These are phyloP conservation scores for Erodium texanum DNA, from an alignment of 441 rosid genomes.

Conservation along the genomic window DNA sequence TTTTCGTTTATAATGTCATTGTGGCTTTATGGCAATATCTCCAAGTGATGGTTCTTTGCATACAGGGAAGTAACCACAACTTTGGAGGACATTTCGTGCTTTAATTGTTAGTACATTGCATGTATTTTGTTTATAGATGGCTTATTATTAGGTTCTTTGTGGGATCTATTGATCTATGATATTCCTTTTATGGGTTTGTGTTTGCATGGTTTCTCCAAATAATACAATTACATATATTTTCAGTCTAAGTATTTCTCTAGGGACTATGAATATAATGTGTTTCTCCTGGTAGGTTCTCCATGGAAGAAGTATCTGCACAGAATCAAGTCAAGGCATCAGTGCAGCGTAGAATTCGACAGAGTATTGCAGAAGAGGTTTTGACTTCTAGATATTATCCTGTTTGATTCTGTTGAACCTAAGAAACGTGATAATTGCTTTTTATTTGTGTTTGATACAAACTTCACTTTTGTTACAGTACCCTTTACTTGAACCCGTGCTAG, in stretches of 20 bases:
- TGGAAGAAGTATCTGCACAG: constrained; percentile 85
- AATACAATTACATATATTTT: neutral
- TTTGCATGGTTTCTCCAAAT: neutral
- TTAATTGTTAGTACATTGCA: too few relatives aligned
- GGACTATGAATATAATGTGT: neutral
- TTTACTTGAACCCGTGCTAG: constrained; percentile 78
- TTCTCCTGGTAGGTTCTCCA: constrained; percentile 48
- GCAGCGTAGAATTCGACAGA: constrained; percentile 86
- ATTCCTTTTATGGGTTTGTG: neutral
- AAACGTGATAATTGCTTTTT: constrained; percentile 6
- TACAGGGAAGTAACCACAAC: neutral
- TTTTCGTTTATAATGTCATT: neutral
- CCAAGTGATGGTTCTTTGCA: neutral
- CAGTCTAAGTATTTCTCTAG: neutral
- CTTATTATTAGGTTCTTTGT: neutral
- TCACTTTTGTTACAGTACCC: constrained; percentile 59
- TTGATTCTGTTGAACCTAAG: neutral
- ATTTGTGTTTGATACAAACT: constrained; percentile 10
- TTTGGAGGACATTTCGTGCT: too few relatives aligned
- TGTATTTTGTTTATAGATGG: neutral
- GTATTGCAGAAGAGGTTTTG: constrained; percentile 86
- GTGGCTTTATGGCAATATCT: neutral
- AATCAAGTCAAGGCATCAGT: constrained; percentile 99
- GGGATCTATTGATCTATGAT: neutral
- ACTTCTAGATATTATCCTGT: neutral